phyloP scores from a whole-genome alignment of 129 eudicot genomes.

The Arctium minus region DNA sequence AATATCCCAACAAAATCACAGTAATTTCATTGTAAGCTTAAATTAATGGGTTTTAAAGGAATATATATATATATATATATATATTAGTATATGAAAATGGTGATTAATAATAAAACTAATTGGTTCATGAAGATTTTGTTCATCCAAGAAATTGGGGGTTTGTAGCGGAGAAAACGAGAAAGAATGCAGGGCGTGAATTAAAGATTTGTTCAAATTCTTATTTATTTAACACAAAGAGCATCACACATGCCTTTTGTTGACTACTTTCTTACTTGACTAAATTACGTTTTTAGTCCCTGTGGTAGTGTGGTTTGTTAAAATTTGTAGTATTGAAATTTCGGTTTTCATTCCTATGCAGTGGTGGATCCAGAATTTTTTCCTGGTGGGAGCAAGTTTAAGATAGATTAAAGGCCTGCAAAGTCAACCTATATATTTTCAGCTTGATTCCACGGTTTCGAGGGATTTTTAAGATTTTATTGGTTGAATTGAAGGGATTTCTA shows the following conservation, averaged over 20 bases:
- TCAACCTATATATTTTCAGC: no score
- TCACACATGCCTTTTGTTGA: constrained; percentile 10
- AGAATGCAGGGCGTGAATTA: constrained; percentile 8
- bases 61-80: background rate
- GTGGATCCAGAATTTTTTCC: no score
- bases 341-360: no score
- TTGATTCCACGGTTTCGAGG: no score
- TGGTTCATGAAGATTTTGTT: constrained; percentile 20
- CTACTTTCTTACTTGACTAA: background rate
- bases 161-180: constrained; percentile 15
- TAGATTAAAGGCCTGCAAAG: no score
- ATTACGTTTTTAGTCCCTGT: no score
- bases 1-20: background rate
- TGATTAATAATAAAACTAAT: background rate
- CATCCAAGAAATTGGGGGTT: constrained; percentile 31
- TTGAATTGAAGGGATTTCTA: no score
- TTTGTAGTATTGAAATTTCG: no score
- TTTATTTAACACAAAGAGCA: background rate
- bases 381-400: no score
- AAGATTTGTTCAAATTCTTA: constrained; percentile 34
- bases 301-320: no score
- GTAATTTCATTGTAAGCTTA: background rate
- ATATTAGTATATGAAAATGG: background rate
- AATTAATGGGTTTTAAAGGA: background rate
- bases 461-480: no score